Base-by-base conservation (phyloP, 306 rosid genomes). In the Elaeagnus macrophylla region DNA sequence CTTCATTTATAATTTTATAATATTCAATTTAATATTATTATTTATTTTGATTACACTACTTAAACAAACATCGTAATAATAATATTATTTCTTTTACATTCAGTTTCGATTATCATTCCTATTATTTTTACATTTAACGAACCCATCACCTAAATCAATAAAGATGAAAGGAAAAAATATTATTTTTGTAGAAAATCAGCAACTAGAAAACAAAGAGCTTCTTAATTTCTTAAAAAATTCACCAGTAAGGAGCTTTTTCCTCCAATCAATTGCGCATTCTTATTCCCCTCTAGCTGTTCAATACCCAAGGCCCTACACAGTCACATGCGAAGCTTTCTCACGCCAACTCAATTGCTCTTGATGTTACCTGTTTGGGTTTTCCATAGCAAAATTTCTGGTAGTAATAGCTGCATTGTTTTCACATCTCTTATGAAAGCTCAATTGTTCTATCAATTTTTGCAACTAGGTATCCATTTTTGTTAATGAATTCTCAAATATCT, bases 181-280 rank as follows among this genome's bases (percentile, higher is more conserved):
- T n/a, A n/a, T n/a, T n/a, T n/a, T n/a, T n/a, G n/a, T n/a, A n/a
- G n/a, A n/a, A n/a, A n/a, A n/a, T n/a, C n/a, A n/a, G n/a, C n/a
- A 44, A 25, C 52, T 25, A 25, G 53, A 25, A 36, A 25, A 25
- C 4, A 25, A 5, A 25, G 32, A 25, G 32, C 4, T n/a, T 25
- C 32, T 3, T 25, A 25, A n/a, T n/a, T n/a, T n/a, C 32, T 25
- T 25, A 20, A 20, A 20, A 20, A 20, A 25, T 25, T 25, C 32
- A 25, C 3, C 32, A 25, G 32, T 5, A 25, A 8, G 18, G 12
- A 8, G 7, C 10, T 11, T 16, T 17, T 39, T 37, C 48, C 57
- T 45, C 41, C 64, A 63, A 47, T 71, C 70, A 49, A 64, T 58
- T 58, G 14, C 60, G 36, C 66, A 51, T 47, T 57, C 66, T 12